Conservation (phyloP, 768 basidiomycete species). For the Gyrodon lividus region DNA sequence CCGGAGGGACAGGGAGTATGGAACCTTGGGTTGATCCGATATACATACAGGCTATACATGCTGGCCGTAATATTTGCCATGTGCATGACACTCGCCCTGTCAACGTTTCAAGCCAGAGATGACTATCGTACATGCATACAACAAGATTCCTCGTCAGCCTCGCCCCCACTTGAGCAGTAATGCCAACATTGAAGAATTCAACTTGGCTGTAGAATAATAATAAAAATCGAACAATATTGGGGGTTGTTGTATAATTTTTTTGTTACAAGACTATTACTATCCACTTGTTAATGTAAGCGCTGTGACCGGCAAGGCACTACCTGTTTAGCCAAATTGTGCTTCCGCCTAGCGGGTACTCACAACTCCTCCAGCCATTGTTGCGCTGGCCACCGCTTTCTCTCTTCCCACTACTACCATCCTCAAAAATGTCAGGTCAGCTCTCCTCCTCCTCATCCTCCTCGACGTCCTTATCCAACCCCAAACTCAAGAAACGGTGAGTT, state of each 20-base stretch:
- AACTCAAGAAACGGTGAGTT: constrained; percentile 36
- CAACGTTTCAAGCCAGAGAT: not conserved
- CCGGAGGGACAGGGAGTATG: not conserved
- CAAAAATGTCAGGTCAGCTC: constrained; percentile 30
- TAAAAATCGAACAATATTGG: not conserved
- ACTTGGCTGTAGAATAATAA: not conserved
- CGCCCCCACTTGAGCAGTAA: too few species aligned
- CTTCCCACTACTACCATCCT: constrained; percentile 37
- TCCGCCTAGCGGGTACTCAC: constrained; percentile 31
- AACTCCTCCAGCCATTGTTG: constrained; percentile 42
- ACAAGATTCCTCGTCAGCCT: not conserved
- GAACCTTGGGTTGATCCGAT: constrained; percentile 2
- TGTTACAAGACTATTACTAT: constrained; percentile 13
- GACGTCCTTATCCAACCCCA: constrained; percentile 20
- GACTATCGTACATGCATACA: not conserved
- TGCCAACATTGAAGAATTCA: not conserved
- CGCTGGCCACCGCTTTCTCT: constrained; percentile 39
- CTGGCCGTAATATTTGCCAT: not conserved
- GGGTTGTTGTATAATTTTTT: constrained; percentile 8
- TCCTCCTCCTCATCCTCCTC: constrained; percentile 28
- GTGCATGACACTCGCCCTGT: not conserved
- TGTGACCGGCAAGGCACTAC: constrained; percentile 37
- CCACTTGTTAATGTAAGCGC: constrained; percentile 27
- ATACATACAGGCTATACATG: not conserved
- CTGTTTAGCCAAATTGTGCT: constrained; percentile 35